Evolutionary conservation across 371 early-diverging fungal species (phyloP).

Genomic region (Mucor indicus): DNA sequence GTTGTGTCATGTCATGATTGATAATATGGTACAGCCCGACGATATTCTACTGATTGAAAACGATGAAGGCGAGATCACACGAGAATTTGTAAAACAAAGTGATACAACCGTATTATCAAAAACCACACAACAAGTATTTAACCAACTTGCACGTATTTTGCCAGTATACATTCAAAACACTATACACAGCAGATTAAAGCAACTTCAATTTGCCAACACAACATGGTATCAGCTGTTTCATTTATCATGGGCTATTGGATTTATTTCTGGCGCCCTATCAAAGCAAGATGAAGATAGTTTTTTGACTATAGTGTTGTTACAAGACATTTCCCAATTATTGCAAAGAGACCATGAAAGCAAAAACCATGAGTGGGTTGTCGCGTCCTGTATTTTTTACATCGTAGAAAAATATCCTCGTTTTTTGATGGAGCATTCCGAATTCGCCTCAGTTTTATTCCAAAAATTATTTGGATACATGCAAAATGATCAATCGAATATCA

Average conservation of each 20-base stretch:
- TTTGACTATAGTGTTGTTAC: slow-evolving; percentile 78
- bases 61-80: slow-evolving; percentile 98
- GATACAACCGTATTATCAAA: slow-evolving; percentile 97
- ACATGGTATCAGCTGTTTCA: slow-evolving; percentile 91
- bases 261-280: slow-evolving; percentile 88
- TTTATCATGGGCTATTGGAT: slow-evolving; percentile 97
- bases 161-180: slow-evolving; percentile 53
- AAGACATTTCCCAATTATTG: slow-evolving; percentile 85
- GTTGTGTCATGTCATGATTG: slow-evolving; percentile 86
- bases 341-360: slow-evolving; percentile 79
- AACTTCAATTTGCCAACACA: slow-evolving; percentile 39
- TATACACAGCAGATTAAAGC: slow-evolving; percentile 61
- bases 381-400: slow-evolving; percentile 97
- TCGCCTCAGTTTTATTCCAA: slow-evolving; percentile 94
- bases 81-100: slow-evolving; percentile 96
- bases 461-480: slow-evolving; percentile 98
- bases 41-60: slow-evolving; percentile 97
- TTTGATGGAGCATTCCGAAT: slow-evolving; percentile 94
- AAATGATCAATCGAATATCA: slow-evolving; percentile 93
- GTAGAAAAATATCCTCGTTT: slow-evolving; percentile 98
- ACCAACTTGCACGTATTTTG: slow-evolving; percentile 92
- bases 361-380: slow-evolving; percentile 97
- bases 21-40: slow-evolving; percentile 95
- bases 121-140: slow-evolving; percentile 94
- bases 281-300: slow-evolving; percentile 92